Evolutionary conservation across 202 grass and related monocot species (phyloP), one percentile per base, ranked within the genome.

Genomic region (Zoysia matrella): DNA sequence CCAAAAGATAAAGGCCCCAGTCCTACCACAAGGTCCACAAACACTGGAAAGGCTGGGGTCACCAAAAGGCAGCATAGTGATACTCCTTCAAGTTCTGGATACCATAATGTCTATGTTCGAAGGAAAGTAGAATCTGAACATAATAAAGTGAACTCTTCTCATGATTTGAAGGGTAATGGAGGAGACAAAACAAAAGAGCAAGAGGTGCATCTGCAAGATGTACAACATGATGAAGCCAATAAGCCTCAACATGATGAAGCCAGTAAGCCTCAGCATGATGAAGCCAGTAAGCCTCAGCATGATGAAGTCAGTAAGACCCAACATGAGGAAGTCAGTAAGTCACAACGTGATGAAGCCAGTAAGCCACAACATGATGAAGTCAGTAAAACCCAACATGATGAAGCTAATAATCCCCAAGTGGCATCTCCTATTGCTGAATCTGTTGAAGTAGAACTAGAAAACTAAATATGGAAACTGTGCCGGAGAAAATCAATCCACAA

Each of bases 21-120:
- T 68, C 67, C 77, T 74, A 48, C 67, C 42, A 48, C 75, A 79
- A 82, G 30, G 30, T 36, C 30, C 30, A 36, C 30, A 36, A 36
- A 91, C 51, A 5, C 82, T 65, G n/a, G 56, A 46, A 91, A 88
- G 78, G 55, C 69, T 13, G 43, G 72, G n/a, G 64, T 74, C 7
- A 46, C 67, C 41, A 94, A 94, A 79, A 76, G 84, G 15, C 43
- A 65, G 55, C 83, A 84, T 50, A 69, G 60, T 51, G 86, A 94
- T 87, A 64, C 69, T 85, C 44, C 80, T 50, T 77, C 83, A 72
- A 89, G 64, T 81, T 83, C 83, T 47, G 87, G 58, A 30, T 89
- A 65, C 60, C 89, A 91, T 86, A 88, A 86, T 76, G 88, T 94
- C 70, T 94, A 91, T 84, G 88, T 94, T 76, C 83, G 91, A 57